Percentiles rank a stretch among this genome's conserved stretches.
These are phyloP conservation scores for Eremochloa ophiuroides DNA, from an alignment of 176 grass and related monocot genomes.

Conservation along the genomic window DNA sequence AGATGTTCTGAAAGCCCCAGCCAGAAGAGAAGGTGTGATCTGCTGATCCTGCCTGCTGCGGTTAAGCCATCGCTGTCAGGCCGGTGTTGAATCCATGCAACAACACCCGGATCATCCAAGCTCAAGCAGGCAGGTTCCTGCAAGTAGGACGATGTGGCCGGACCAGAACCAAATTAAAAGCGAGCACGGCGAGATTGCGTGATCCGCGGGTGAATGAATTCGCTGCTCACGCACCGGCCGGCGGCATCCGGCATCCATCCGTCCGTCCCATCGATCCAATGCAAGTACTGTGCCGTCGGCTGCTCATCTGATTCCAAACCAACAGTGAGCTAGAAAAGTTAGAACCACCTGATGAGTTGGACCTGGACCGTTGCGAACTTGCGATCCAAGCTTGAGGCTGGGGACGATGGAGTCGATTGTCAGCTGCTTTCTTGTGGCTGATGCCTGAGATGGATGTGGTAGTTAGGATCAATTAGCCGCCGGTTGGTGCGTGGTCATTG, in stretches of 20 bases:
- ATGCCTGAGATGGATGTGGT: neutral
- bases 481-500: slow-evolving; percentile 31
- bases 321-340: neutral
- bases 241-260: neutral
- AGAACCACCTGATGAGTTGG: neutral
- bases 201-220: neutral
- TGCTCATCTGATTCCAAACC: neutral
- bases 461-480: slow-evolving; percentile 19
- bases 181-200: neutral
- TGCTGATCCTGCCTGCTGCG: neutral
- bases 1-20: neutral
- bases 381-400: too few relatives aligned
- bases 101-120: slow-evolving; percentile 31
- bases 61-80: slow-evolving; percentile 20
- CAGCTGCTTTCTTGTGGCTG: neutral
- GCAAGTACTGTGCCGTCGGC: too few relatives aligned
- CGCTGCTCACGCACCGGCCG: slow-evolving; percentile 11
- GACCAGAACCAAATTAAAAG: neutral
- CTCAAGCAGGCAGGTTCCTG: too few relatives aligned
- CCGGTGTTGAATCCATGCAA: slow-evolving; percentile 8
- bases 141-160: neutral
- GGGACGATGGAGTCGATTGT: too few relatives aligned
- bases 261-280: too few relatives aligned
- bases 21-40: neutral
- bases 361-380: neutral